Conservation (phyloP, 352 stramenopile species). For the Chrysophaeum taylorii region DNA sequence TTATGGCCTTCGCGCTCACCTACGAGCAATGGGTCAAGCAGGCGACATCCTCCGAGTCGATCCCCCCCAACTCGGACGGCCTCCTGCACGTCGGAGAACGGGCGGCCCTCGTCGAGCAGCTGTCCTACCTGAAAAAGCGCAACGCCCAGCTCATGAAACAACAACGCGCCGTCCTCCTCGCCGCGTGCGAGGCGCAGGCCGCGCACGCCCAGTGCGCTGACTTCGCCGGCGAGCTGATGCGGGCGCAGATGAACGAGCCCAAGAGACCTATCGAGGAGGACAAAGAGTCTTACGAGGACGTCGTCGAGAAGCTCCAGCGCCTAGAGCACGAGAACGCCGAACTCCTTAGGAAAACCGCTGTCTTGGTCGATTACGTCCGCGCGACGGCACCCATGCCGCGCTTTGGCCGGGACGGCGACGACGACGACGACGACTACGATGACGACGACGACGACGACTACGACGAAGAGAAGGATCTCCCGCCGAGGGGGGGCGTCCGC, state of each 20-base stretch:
- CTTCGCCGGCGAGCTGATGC: constrained; percentile 7
- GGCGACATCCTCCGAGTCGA: not conserved
- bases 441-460: constrained; percentile 4
- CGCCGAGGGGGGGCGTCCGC: not conserved
- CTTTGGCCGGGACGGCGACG: not conserved
- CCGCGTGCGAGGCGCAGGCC: constrained; percentile 13
- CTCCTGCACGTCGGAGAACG: constrained; percentile 6
- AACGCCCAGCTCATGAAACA: constrained; percentile 14
- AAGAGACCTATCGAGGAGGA: not conserved
- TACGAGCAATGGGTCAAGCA: constrained; percentile 9
- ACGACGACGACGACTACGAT: not conserved
- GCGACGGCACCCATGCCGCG: not conserved
- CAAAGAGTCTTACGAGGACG: not conserved
- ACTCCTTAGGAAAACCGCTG: not conserved
- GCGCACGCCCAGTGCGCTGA: constrained; percentile 9
- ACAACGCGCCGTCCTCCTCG: constrained; percentile 6
- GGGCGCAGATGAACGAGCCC: not conserved
- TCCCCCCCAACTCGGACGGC: constrained; percentile 3
- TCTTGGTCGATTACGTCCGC: constrained; percentile 2
- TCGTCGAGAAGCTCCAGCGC: not conserved
- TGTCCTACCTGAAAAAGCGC: constrained; percentile 11
- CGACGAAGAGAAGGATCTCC: not conserved
- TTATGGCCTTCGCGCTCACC: no score
- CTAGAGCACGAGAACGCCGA: constrained; percentile 1
- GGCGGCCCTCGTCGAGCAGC: constrained; percentile 11